A percentile compares a stretch with the other conserved stretches of the same genome.
phyloP scores from a whole-genome alignment of 176 grass and related monocot genomes.

The Carex cristatella region DNA sequence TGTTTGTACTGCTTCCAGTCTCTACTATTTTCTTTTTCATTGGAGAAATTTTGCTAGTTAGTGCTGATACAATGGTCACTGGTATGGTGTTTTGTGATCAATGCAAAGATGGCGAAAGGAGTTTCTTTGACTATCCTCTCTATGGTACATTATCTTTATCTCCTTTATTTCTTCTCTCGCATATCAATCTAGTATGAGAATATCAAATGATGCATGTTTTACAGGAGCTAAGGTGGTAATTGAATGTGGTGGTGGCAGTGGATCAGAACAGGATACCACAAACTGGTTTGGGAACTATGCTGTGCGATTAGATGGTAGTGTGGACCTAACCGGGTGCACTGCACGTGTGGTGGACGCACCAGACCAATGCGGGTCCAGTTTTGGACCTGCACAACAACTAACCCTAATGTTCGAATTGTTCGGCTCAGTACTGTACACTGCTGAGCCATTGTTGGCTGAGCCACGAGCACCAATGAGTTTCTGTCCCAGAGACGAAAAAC shows the following conservation, averaged over 20 bases:
- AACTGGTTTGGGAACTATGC: conserved; percentile 84
- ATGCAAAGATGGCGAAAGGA: conserved; percentile 66
- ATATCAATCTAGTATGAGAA: neutral
- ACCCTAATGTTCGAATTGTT: conserved; percentile 60
- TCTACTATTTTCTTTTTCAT: neutral
- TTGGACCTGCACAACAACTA: conserved; percentile 36
- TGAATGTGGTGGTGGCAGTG: conserved; percentile 49
- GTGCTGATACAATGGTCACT: conserved; percentile 62
- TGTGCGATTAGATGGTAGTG: conserved; percentile 58
- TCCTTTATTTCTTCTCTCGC: neutral
- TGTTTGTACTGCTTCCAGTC: neutral
- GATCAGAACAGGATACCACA: conserved; percentile 46
- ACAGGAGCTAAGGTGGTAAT: conserved; percentile 66
- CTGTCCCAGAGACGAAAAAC: conserved; percentile 30
- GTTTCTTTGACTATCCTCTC: conserved; percentile 80
- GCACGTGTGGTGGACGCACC: conserved; percentile 61
- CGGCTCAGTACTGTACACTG: conserved; percentile 59
- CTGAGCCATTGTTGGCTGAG: conserved; percentile 58
- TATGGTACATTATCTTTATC: conserved; percentile 31
- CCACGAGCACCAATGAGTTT: conserved; percentile 46
- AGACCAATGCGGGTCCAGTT: conserved; percentile 35
- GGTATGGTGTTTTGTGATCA: conserved; percentile 92
- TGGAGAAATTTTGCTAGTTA: neutral
- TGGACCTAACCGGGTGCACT: conserved; percentile 71
- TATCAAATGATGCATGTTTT: neutral